Conservation (phyloP, 148 eudicot species). For the Vaccinium myrtillus region DNA sequence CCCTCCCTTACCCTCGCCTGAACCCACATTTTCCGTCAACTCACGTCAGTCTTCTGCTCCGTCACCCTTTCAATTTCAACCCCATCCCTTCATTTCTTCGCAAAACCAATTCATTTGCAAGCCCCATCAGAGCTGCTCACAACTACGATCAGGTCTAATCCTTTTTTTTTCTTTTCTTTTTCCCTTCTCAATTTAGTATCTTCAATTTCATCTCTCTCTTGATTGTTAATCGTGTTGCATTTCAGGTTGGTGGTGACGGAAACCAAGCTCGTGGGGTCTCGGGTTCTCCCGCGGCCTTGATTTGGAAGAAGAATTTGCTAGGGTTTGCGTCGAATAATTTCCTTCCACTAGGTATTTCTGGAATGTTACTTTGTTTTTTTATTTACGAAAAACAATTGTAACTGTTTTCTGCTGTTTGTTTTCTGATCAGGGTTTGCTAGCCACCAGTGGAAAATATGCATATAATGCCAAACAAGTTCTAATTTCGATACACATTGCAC, state of each 20-base stretch:
- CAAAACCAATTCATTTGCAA: constrained; percentile 19
- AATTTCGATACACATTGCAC: not conserved
- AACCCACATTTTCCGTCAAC: not conserved
- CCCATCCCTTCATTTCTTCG: constrained; percentile 4
- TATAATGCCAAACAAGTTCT: not conserved
- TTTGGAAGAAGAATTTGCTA: constrained; percentile 30
- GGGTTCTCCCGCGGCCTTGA: constrained; percentile 14
- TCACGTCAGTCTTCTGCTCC: not conserved
- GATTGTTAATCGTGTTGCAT: not conserved
- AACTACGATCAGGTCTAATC: constrained; percentile 30
- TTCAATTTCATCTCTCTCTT: not conserved
- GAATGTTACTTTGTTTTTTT: not conserved
- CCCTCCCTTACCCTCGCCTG: constrained; percentile 12
- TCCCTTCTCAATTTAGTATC: not conserved
- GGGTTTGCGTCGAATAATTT: constrained; percentile 50
- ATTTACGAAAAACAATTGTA: too few species aligned
- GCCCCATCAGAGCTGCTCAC: constrained; percentile 23
- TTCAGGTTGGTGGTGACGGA: constrained; percentile 25
- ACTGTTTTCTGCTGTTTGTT: too few species aligned
- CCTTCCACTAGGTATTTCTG: constrained; percentile 61
- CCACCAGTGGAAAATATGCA: not conserved
- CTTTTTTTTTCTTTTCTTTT: not conserved
- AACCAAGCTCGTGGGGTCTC: constrained; percentile 14
- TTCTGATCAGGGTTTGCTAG: not conserved
- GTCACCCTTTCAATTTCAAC: not conserved